Conservation (phyloP, 192 early-diverging fungal species). For the Umbelopsis sp. region DNA sequence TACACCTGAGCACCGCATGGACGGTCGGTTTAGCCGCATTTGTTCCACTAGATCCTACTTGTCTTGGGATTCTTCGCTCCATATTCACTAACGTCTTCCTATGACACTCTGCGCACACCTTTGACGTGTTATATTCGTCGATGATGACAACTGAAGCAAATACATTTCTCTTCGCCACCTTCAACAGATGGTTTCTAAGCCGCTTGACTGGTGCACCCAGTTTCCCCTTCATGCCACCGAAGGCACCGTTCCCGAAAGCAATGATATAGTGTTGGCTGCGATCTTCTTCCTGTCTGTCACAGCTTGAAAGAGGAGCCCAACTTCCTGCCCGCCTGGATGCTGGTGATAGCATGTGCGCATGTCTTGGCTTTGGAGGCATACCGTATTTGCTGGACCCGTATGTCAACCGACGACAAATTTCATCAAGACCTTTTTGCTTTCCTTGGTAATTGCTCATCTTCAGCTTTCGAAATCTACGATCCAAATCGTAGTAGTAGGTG, state of each 20-base stretch:
- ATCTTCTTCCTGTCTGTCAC: too few relatives aligned
- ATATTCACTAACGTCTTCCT: background rate
- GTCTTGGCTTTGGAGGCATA: too few relatives aligned
- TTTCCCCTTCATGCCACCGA: background rate
- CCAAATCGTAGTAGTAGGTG: too few relatives aligned
- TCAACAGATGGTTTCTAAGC: background rate
- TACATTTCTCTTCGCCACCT: background rate
- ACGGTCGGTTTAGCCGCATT: background rate
- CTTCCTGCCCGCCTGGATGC: too few relatives aligned
- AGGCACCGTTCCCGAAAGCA: slow-evolving; percentile 1
- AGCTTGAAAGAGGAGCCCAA: too few relatives aligned
- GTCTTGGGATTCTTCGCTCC: background rate
- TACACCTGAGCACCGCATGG: slow-evolving; percentile 5
- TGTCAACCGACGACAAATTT: too few relatives aligned
- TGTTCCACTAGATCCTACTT: background rate
- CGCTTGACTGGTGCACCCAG: background rate
- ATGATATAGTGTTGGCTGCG: too few relatives aligned
- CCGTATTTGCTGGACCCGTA: too few relatives aligned
- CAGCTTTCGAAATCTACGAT: too few relatives aligned
- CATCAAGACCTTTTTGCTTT: too few relatives aligned
- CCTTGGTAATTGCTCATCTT: too few relatives aligned
- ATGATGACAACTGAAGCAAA: background rate
- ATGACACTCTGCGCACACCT: background rate
- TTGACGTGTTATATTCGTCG: background rate
- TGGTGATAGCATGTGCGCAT: too few relatives aligned